These are phyloP conservation scores for Aspergillus phoenicis DNA, from an alignment of 2,329 filamentous ascomycete species.

Conservation along the genomic window DNA sequence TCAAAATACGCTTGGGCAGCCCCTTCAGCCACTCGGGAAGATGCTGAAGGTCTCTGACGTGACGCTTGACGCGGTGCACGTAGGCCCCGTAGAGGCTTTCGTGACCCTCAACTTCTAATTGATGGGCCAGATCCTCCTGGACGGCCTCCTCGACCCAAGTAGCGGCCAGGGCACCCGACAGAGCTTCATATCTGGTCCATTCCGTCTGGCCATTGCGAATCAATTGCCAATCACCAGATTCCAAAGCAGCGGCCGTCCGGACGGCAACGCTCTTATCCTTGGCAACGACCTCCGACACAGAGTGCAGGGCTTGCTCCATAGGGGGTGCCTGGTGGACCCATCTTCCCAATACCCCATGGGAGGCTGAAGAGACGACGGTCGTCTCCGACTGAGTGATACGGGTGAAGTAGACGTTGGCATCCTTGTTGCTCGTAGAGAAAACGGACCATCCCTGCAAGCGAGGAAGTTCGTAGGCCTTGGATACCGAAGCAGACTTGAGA, in stretches of 20 bases:
- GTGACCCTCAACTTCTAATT: slow-evolving; percentile 83
- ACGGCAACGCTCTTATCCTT: slow-evolving; percentile 74
- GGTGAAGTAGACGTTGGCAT: slow-evolving; percentile 86
- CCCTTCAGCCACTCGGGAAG: slow-evolving; percentile 72
- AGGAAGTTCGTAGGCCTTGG: slow-evolving; percentile 80
- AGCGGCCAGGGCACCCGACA: slow-evolving; percentile 78
- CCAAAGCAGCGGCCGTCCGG: slow-evolving; percentile 69
- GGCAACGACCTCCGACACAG: slow-evolving; percentile 79
- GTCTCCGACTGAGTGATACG: slow-evolving; percentile 76
- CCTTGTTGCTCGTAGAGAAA: slow-evolving; percentile 76
- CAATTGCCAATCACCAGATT: slow-evolving; percentile 75
- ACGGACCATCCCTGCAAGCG: slow-evolving; percentile 69
- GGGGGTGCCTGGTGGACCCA: slow-evolving; percentile 64
- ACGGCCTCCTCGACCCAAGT: slow-evolving; percentile 77
- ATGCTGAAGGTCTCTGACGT: slow-evolving; percentile 71
- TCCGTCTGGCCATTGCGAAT: slow-evolving; percentile 77
- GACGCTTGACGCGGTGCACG: slow-evolving; percentile 79
- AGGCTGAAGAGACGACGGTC: slow-evolving; percentile 72
- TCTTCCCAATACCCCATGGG: slow-evolving; percentile 72
- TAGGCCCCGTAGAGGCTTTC: slow-evolving; percentile 81
- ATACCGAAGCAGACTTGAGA: slow-evolving; percentile 66
- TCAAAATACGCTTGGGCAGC: slow-evolving; percentile 69
- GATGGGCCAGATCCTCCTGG: slow-evolving; percentile 73
- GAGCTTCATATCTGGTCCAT: slow-evolving; percentile 80
- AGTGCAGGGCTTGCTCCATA: slow-evolving; percentile 61